Evolutionary conservation across 257 asterid species (phyloP), one percentile per base, ranked within the genome.

Genomic region (Knoxia roxburghii): DNA sequence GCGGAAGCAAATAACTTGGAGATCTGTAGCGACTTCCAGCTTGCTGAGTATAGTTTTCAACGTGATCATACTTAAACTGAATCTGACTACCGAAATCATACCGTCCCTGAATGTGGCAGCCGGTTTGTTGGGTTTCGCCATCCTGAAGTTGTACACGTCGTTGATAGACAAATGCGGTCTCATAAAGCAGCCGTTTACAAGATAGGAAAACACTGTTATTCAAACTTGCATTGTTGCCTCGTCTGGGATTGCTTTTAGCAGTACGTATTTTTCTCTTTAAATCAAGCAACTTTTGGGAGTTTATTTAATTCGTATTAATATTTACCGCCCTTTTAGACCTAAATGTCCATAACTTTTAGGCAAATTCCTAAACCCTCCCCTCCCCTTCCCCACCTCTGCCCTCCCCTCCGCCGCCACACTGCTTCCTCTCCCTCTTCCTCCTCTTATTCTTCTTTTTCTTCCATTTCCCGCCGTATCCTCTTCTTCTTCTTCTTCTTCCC

Each of bases 101-200:
- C 96, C 96, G 6, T 87, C 95, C 17, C 49, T 89, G 2, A 89
- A 85, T 64, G 89, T 89, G 2, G 90, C 96, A 32, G 96, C 95
- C 18, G 96, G 91, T 8, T 80, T 89, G 0, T 65, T 89, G 6
- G 95, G 95, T 0, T 89, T 77, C 70, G 86, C 85, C 27, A 52
- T 76, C 20, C 68, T 87, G 23, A 87, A 82, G 60, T 68, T 75
- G 0, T 89, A 81, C 73, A 82, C 89, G 0, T 46, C 67, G 4
- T 0, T 74, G 20, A 27, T 78, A 20, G 73, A 35, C 0, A 84
- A 76, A 17, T 72, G 76, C 21, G 95, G 95, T 0, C 23, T 74
- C 29, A 59, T 87, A 68, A 83, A 75, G 33, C 90, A 82, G 64
- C 90, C 90, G 0, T 89, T 89, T 39, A 87, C 95, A 29, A 75